A percentile compares a stretch with the other conserved stretches of the same genome.
Evolutionary conservation across 2,329 filamentous ascomycete species (phyloP).

Genomic region (Diaporthe capsici): DNA sequence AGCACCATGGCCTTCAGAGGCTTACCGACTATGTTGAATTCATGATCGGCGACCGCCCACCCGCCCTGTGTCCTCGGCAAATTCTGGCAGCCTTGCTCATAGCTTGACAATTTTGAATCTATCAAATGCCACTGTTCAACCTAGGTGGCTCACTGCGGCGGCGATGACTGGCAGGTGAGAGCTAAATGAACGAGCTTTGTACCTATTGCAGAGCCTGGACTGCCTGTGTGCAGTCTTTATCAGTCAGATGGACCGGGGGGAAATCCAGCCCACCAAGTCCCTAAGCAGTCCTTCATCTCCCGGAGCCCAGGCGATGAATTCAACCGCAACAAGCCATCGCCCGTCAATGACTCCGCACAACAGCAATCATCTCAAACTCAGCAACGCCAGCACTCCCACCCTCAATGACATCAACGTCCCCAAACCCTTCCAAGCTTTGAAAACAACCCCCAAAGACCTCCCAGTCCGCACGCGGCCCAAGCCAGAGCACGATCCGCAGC

Average conservation of each 20-base stretch:
- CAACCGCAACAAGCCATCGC: background rate
- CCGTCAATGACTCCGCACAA: background rate
- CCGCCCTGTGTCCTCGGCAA: background rate
- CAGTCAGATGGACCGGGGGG: no score
- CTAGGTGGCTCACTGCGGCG: no score
- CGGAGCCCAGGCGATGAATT: no score
- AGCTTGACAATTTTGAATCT: no score
- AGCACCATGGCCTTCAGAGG: background rate
- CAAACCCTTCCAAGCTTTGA: constrained; percentile 2
- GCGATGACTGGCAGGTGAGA: no score
- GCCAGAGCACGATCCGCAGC: constrained; percentile 32
- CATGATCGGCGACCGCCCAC: background rate
- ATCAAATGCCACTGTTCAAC: no score
- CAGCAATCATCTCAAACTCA: constrained; percentile 38
- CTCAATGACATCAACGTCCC: background rate
- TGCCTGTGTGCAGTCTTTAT: no score
- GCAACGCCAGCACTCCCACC: constrained; percentile 17
- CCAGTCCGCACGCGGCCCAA: constrained; percentile 37
- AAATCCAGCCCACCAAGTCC: no score
- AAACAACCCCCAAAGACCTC: constrained; percentile 26
- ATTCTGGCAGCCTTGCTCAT: no score
- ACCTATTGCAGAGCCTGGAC: no score
- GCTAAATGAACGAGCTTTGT: no score
- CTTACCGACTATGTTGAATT: background rate
- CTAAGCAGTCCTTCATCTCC: background rate